These are phyloP conservation scores for Hypoxylon sp. DNA, from an alignment of 2,329 filamentous ascomycete species.

Conservation along the genomic window DNA sequence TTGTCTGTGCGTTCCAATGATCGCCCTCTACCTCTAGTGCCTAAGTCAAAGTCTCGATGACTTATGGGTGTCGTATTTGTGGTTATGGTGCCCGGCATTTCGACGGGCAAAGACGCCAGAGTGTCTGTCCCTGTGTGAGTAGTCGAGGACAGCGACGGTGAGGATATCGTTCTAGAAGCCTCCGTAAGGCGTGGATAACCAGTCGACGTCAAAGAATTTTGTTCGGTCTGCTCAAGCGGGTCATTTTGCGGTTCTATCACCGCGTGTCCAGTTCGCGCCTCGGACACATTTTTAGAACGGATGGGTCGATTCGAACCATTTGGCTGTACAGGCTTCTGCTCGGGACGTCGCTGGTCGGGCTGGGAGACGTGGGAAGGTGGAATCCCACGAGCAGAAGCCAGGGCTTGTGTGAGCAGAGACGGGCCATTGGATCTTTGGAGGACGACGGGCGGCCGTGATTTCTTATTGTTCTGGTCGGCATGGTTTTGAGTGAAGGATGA, in stretches of 20 bases:
- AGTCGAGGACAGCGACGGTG: slow-evolving; percentile 49
- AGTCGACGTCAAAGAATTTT: slow-evolving; percentile 58
- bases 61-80: slow-evolving; percentile 55
- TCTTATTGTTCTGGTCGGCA: slow-evolving; percentile 63
- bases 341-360: slow-evolving; percentile 49
- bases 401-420: slow-evolving; percentile 70
- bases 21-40: slow-evolving; percentile 55
- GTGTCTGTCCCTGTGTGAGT: slow-evolving; percentile 35
- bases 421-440: slow-evolving; percentile 64
- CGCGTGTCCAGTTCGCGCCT: slow-evolving; percentile 40
- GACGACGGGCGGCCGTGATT: slow-evolving; percentile 60
- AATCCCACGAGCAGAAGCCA: slow-evolving; percentile 72
- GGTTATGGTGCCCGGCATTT: slow-evolving; percentile 54
- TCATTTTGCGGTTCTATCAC: slow-evolving; percentile 55
- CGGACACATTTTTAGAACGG: slow-evolving; percentile 44
- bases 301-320: slow-evolving; percentile 44
- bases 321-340: slow-evolving; percentile 45
- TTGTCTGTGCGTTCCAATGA: slow-evolving; percentile 61
- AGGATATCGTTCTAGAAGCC: slow-evolving; percentile 52
- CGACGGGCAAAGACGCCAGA: slow-evolving; percentile 45
- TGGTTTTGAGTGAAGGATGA: slow-evolving; percentile 51
- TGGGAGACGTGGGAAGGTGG: slow-evolving; percentile 50
- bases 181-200: slow-evolving; percentile 54
- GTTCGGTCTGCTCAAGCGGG: slow-evolving; percentile 54
- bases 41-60: slow-evolving; percentile 55